Base-by-base conservation (phyloP, 208 protist species). In the Leishmania braziliensis region DNA sequence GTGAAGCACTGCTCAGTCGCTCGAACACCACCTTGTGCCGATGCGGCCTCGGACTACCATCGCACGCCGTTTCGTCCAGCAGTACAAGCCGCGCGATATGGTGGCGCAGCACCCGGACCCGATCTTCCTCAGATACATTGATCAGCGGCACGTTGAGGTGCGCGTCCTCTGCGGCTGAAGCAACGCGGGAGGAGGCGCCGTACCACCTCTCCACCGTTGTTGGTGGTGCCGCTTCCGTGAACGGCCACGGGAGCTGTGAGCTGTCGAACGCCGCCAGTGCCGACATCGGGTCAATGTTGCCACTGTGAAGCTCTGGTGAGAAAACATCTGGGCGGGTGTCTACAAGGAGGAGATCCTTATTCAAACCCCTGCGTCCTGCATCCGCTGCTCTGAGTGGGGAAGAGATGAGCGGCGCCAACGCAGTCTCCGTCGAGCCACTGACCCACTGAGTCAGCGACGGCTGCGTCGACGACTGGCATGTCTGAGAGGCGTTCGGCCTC, bases 271-370 rank as follows among this genome's bases (percentile, higher is more conserved):
- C 46, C 26, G 72, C 80, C 68, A 91, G 75, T 60, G 66, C 70
- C 20, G 85, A 85, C 46, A 46, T 23, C 0, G 78, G 26, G 6
- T 86, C 83, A 5, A 83, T 69, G 4, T 39, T n/a, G 69, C 83
- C 83, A 39, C 33, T 33, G 79, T 54, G 75, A 73, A 97, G 88
- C 83, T 97, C 94, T 12, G 94, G 92, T 0, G 94, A 95, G 80
- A 94, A 93, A 36, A 63, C 76, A 18, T 76, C 81, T 2, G 90
- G 88, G 50, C 86, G 60, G 29, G 75, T 63, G 77, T 97, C 94
- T 1, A 95, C 83, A 18, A 85, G 83, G 29, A 95, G 83, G 10
- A 91, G 78, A 8, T 69, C 65, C 14, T 78, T 70, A 8, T 72
- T 18, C 50, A 50, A 2, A 63, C 33, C 74, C 12, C 48, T 54